Base-by-base conservation (phyloP, 768 basidiomycete species). In the Mycena rosella region DNA sequence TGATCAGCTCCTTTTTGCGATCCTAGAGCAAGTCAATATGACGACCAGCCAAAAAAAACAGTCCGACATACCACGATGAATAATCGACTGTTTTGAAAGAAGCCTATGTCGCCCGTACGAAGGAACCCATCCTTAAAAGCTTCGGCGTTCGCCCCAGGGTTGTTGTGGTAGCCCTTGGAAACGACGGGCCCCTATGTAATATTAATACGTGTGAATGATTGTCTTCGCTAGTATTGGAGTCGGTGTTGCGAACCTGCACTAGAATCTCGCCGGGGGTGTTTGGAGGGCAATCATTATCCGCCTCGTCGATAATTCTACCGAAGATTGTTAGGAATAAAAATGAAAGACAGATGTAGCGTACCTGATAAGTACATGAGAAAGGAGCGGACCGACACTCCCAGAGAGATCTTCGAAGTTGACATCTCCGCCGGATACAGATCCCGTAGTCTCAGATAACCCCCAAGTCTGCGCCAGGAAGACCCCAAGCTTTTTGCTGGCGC, bases 1-100 rank as follows among this genome's bases (percentile, higher is more conserved):
- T 70, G 52, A 74, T 74, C 3, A 74, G 63, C 32, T 74, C 73
- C 49, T 75, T 75, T 26, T 71, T 65, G 17, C 74, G 73, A 57
- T 75, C 74, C 55, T 74, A 51, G 24, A 68, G 18, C 9, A n/a
- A 48, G 24, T 8, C 18, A 18, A 3, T 22, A 29, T 29, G 22
- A 34, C 18, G 27, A 47, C n/a, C 14, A 6, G 54, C 20, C 18
- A 26, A 29, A 36, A 44, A 14, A 36, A 24, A 8, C 29, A 45
- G 32, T 3, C 0, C 34, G n/a, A 47, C 67, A 9, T 45, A 59
- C 67, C 34, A 69, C 63, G 32, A 71, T 56, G 30, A 65, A 44
- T 42, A 72, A 27, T 10, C 60, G 53, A 20, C 59, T 58, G n/a
- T 27, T 49, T 29, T 49, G 29, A 15, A 74, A 48, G 38, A 58